phyloP scores from a whole-genome alignment of 768 basidiomycete genomes.

The Suillus variegatus region DNA sequence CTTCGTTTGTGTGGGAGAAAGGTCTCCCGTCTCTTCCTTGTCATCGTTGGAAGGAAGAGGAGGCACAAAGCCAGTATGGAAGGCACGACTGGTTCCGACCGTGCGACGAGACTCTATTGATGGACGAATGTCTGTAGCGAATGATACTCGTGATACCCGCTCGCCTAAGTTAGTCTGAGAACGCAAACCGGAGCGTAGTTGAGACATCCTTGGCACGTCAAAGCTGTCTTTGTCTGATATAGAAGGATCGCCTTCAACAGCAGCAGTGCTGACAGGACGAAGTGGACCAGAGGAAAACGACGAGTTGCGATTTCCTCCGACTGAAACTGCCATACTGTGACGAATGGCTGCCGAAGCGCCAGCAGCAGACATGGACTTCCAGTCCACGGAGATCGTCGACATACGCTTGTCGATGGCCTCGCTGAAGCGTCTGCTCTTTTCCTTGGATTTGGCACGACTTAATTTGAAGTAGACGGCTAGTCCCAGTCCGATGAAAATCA shows the following conservation, averaged over 20 bases:
- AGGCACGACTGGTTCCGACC: slow-evolving; percentile 40
- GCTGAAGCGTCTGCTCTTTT: slow-evolving; percentile 60
- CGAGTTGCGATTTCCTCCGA: slow-evolving; percentile 38
- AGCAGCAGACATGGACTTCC: slow-evolving; percentile 69
- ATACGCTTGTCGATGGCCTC: slow-evolving; percentile 78
- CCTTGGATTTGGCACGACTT: slow-evolving; percentile 48
- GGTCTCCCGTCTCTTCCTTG: slow-evolving; percentile 24
- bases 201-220: slow-evolving; percentile 41
- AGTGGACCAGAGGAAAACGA: slow-evolving; percentile 63
- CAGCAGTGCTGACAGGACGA: slow-evolving; percentile 46
- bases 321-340: slow-evolving; percentile 55
- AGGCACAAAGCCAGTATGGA: slow-evolving; percentile 40
- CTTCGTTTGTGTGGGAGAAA: slow-evolving; percentile 46
- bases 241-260: slow-evolving; percentile 41
- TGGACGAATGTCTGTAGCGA: slow-evolving; percentile 60
- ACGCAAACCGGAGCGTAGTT: slow-evolving; percentile 56
- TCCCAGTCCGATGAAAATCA: slow-evolving; percentile 54
- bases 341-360: slow-evolving; percentile 78
- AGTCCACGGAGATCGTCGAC: slow-evolving; percentile 77
- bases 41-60: slow-evolving; percentile 41
- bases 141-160: slow-evolving; percentile 64
- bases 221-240: slow-evolving; percentile 39
- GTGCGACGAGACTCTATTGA: slow-evolving; percentile 46
- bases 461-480: slow-evolving; percentile 52
- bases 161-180: slow-evolving; percentile 46